Base-by-base conservation (phyloP, 345 rosid genomes). In the Syzygium aromaticum region DNA sequence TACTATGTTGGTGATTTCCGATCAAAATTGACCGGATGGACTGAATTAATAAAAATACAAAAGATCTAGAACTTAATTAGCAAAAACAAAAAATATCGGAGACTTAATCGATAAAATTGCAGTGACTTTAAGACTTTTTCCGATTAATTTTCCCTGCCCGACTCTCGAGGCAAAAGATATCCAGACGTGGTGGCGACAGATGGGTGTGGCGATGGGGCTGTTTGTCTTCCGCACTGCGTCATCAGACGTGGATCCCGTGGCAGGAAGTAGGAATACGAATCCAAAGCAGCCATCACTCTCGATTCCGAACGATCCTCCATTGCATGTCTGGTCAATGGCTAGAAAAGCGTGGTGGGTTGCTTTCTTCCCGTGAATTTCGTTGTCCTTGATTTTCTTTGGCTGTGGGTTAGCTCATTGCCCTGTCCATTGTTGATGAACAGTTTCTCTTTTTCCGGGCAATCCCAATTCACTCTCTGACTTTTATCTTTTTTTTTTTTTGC, bases 61-160 rank as follows among this genome's bases (percentile, higher is more conserved):
- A 16, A 52, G 0, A 1, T 16, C 6, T 52, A 16, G 7, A 0
- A 52, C 7, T 16, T 1, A 16, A 16, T 52, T 16, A 7, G 2
- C 19, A 52, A 52, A 43, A 43, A 43, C 7, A 6, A 43, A 43
- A 43, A 43, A 43, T 43, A 43, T 43, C 7, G 3, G 6, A 7
- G 46, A 6, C 46, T 43, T 43, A 43, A 43, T 43, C 46, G 46
- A 7, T 43, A 43, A 1, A 43, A 43, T 5, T 43, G 46, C 46
- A 43, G 7, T 1, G 46, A 1, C 1, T 43, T 43, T 1, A 43
- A 43, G 3, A 6, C 46, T 6, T 43, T 43, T 43, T 6, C 46
- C 46, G 46, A 6, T 43, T 43, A 52, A 52, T 52, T 52, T 52
- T 52, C 54, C 17, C 21, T 43, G 46, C 46, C 21, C 6, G 54